These are phyloP conservation scores for Amanita jacksonii DNA, from an alignment of 768 basidiomycete species.

Conservation along the genomic window DNA sequence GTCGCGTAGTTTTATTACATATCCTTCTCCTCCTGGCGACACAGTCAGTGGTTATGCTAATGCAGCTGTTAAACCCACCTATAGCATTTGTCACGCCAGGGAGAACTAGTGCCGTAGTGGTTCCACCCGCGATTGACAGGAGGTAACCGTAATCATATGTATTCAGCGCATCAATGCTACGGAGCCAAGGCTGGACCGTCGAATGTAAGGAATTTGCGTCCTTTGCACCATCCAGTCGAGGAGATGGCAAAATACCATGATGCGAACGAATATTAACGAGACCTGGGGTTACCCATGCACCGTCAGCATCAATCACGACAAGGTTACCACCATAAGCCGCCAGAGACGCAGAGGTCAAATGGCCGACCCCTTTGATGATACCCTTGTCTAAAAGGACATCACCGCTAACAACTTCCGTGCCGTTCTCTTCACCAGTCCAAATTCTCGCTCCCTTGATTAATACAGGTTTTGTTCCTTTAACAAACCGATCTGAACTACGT, in stretches of 20 bases:
- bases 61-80: slow-evolving; percentile 24
- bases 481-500: slow-evolving; percentile 55
- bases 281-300: slow-evolving; percentile 77
- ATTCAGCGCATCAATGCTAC: slow-evolving; percentile 71
- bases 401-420: slow-evolving; percentile 52
- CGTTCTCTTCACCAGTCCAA: slow-evolving; percentile 73
- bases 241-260: slow-evolving; percentile 44
- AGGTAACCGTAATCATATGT: slow-evolving; percentile 69
- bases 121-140: slow-evolving; percentile 67
- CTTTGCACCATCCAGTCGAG: slow-evolving; percentile 36
- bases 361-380: slow-evolving; percentile 51
- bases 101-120: slow-evolving; percentile 68
- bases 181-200: slow-evolving; percentile 48
- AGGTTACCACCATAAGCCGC: slow-evolving; percentile 25
- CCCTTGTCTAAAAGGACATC: slow-evolving; percentile 67
- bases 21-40: slow-evolving; percentile 59
- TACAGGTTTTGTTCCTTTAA: slow-evolving; percentile 48
- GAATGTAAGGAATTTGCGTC: slow-evolving; percentile 50
- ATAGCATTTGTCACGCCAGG: slow-evolving; percentile 67
- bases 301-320: slow-evolving; percentile 51
- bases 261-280: slow-evolving; percentile 64
- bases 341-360: slow-evolving; percentile 23
- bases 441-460: slow-evolving; percentile 69
- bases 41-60: neutral
- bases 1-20: slow-evolving; percentile 68